A percentile compares a stretch with the other conserved stretches of the same genome.
Conservation (phyloP, 2,329 filamentous ascomycete genomes). For the Curvularia sp. region DNA sequence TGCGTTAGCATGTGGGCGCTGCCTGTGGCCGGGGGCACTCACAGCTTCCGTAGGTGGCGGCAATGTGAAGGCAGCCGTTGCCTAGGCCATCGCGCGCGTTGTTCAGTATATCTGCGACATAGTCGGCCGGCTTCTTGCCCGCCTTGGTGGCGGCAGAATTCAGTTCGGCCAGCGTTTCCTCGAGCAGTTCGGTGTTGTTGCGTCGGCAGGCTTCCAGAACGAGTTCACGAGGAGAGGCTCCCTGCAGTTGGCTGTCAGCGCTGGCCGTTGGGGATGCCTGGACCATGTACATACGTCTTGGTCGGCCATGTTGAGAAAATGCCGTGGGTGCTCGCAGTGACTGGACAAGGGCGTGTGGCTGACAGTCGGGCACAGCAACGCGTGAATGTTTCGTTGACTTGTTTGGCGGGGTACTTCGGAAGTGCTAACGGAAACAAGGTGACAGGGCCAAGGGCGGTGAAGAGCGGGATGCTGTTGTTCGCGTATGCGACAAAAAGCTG, state of each 20-base stretch:
- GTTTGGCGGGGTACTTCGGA: conserved; percentile 20
- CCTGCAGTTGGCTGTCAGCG: conserved; percentile 59
- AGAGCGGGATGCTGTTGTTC: conserved; percentile 1
- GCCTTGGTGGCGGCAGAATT: conserved; percentile 55
- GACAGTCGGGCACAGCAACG: conserved; percentile 3
- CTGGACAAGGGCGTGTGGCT: conserved; percentile 8
- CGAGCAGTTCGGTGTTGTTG: conserved; percentile 87
- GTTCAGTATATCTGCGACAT: conserved; percentile 82
- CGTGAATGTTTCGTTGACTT: conserved; percentile 17
- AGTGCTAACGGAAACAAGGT: conserved; percentile 20
- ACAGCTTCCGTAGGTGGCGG: conserved; percentile 86
- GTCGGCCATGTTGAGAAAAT: conserved; percentile 43
- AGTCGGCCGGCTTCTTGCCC: conserved; percentile 61
- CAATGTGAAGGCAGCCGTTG: conserved; percentile 88
- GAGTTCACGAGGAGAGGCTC: conserved; percentile 82
- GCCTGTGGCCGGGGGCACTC: conserved; percentile 48
- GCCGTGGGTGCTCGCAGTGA: conserved; percentile 7
- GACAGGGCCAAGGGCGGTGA: conserved; percentile 13
- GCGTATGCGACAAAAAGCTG: conserved; percentile 1
- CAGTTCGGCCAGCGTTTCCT: conserved; percentile 69
- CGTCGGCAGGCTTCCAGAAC: conserved; percentile 91
- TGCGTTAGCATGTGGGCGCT: conserved; percentile 13
- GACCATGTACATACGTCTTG: conserved; percentile 34
- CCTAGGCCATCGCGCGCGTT: conserved; percentile 83
- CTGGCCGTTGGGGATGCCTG: neutral